Conservation (phyloP, 352 stramenopile genomes). For the Phytophthora palmivora region DNA sequence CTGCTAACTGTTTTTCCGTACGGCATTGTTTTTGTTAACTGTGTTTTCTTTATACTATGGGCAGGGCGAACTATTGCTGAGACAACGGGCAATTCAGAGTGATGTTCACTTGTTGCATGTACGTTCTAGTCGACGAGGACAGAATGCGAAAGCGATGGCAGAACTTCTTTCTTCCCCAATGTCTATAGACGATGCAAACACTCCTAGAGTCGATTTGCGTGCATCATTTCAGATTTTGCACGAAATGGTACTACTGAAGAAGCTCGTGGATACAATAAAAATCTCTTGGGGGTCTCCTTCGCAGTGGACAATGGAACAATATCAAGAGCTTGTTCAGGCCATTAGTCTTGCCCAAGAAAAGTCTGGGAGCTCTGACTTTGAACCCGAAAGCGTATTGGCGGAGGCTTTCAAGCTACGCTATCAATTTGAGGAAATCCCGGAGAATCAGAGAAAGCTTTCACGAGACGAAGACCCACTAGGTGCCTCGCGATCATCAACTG, state of each 20-base stretch:
- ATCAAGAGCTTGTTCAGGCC: conserved; percentile 66
- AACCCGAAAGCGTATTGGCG: conserved; percentile 46
- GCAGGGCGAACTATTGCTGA: conserved; percentile 35
- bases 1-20: neutral
- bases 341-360: conserved; percentile 66
- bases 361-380: conserved; percentile 38
- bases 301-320: conserved; percentile 62
- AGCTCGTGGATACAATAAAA: conserved; percentile 56
- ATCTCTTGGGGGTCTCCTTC: conserved; percentile 50
- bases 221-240: conserved; percentile 77
- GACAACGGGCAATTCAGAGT: conserved; percentile 34
- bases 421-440: conserved; percentile 69
- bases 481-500: neutral
- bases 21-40: neutral
- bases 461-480: conserved; percentile 27
- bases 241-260: conserved; percentile 69
- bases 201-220: conserved; percentile 50
- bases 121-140: conserved; percentile 28
- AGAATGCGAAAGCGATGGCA: conserved; percentile 33
- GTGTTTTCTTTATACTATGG: neutral
- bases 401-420: conserved; percentile 68
- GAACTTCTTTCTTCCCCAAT: conserved; percentile 34
- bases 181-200: conserved; percentile 12
- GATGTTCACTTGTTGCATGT: conserved; percentile 29
- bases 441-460: conserved; percentile 63